A percentile compares a stretch with the other conserved stretches of the same genome.
These are phyloP conservation scores for Parastagonospora nodorum DNA, from an alignment of 2,329 filamentous ascomycete species.

Conservation along the genomic window DNA sequence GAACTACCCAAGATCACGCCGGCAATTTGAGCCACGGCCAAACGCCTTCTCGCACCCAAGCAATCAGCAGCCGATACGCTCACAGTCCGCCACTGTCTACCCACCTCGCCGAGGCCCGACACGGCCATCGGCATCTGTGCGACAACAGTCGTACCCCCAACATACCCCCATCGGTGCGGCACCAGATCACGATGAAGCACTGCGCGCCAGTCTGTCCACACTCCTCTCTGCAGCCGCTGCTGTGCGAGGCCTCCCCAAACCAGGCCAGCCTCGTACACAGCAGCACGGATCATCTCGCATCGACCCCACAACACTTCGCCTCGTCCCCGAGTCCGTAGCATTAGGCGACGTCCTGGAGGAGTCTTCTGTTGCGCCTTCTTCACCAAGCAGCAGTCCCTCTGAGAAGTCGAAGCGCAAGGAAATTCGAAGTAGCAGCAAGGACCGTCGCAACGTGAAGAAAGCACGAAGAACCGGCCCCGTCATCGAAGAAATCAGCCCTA, in stretches of 20 bases:
- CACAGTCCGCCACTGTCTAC: conserved; percentile 54
- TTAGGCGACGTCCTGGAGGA: conserved; percentile 50
- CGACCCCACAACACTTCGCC: conserved; percentile 60
- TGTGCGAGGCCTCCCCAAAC: conserved; percentile 78
- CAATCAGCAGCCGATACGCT: conserved; percentile 46
- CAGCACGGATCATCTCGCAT: conserved; percentile 46
- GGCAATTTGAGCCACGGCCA: conserved; percentile 79
- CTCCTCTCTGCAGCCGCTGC: conserved; percentile 93
- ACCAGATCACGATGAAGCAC: conserved; percentile 88
- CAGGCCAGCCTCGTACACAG: conserved; percentile 41
- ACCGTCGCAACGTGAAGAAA: conserved; percentile 53
- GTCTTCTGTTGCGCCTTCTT: conserved; percentile 33
- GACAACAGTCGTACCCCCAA: conserved; percentile 49
- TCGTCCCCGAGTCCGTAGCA: conserved; percentile 65
- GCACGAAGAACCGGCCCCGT: conserved; percentile 41
- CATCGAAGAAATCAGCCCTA: conserved; percentile 58
- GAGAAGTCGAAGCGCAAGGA: conserved; percentile 55
- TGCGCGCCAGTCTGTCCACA: conserved; percentile 92
- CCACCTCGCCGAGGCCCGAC: conserved; percentile 46
- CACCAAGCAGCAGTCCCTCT: conserved; percentile 34
- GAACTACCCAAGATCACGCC: conserved; percentile 62
- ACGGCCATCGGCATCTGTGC: conserved; percentile 41
- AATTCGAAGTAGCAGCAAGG: conserved; percentile 50
- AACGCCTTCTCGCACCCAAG: conserved; percentile 91
- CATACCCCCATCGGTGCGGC: conserved; percentile 70